A percentile compares a stretch with the other conserved stretches of the same genome.
phyloP scores from a whole-genome alignment of 148 eudicot genomes.

The Persicaria maculosa region DNA sequence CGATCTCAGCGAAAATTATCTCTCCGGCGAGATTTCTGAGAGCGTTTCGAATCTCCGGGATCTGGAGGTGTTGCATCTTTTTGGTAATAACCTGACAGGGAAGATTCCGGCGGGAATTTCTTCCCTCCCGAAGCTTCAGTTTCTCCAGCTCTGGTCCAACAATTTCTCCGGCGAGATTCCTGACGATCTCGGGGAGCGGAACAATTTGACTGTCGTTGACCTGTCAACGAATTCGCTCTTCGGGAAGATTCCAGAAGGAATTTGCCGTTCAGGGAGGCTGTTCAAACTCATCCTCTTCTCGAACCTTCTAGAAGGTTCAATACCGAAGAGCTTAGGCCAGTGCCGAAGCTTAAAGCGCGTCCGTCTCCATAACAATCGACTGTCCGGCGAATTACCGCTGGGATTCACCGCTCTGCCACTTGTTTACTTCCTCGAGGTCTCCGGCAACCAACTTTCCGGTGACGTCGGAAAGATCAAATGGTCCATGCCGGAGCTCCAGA shows the following conservation, averaged over 20 bases:
- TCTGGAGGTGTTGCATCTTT: conserved; percentile 67
- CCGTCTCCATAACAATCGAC: conserved; percentile 53
- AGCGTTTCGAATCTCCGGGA: conserved; percentile 27
- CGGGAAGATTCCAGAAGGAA: conserved; percentile 57
- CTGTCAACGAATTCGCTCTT: conserved; percentile 77
- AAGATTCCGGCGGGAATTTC: conserved; percentile 52
- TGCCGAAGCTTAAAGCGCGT: conserved; percentile 57
- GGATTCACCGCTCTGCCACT: conserved; percentile 44
- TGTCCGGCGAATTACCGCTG: conserved; percentile 46
- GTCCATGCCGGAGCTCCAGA: conserved; percentile 69
- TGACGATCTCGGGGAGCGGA: conserved; percentile 48
- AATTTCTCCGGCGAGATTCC: conserved; percentile 64
- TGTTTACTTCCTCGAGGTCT: conserved; percentile 66
- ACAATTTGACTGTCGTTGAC: conserved; percentile 72
- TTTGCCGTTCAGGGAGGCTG: conserved; percentile 52
- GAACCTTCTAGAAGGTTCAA: conserved; percentile 50
- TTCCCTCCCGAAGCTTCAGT: conserved; percentile 56
- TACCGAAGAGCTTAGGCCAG: conserved; percentile 45
- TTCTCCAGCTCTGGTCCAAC: conserved; percentile 85
- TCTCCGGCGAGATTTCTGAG: conserved; percentile 62
- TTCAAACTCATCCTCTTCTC: conserved; percentile 79
- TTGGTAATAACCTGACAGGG: conserved; percentile 69
- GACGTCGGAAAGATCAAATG: conserved; percentile 31
- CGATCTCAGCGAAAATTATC: conserved; percentile 69
- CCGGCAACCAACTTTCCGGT: conserved; percentile 51